Base-by-base conservation (phyloP, 257 asterid species). In the Parsonsia alboflavescens region DNA sequence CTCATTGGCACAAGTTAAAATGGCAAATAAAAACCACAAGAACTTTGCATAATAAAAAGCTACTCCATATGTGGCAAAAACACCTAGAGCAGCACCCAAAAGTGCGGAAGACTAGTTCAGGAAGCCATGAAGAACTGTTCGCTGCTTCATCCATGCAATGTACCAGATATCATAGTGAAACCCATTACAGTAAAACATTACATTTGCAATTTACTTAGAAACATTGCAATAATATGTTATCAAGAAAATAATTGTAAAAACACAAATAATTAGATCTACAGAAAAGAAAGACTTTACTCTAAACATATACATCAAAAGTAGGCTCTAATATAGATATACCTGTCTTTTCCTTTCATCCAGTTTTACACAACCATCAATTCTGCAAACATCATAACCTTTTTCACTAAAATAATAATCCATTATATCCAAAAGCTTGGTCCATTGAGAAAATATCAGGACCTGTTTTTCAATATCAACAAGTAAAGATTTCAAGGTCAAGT, bases 381-480 rank as follows among this genome's bases (percentile, higher is more conserved):
- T 87, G 82, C 99, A 95, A 56, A 95, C 96, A 73, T 85, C 85
- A 22, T 88, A 72, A 46, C 91, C 96, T 73, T 78, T 92, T 86
- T 92, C 98, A 81, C 93, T 87, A 77, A 92, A 90, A 80, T 95
- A 95, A 85, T 95, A 92, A 53, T 95, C 97, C 87, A 95, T 95
- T 73, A 95, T 87, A 86, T 95, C 96, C 89, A 95, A 78, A 71
- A 95, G 82, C 85, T 89, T 90, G 76, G 98, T 91, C 99, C 99
- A 95, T 73, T 95, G 99, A 68, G 99, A 92, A 88, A 95, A 95
- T 71, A 95, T 89, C 89, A 95, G 81, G 71, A 95, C 98, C 99
- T 94, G 86, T 70, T 42, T 61, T 68, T 66, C 74, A 80, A 70
- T 44, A 1, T 77, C 30, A 36, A 62, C 71, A 41, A 41, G 24